A percentile compares a stretch with the other conserved stretches of the same genome.
These are phyloP conservation scores for Russula emetica DNA, from an alignment of 768 basidiomycete genomes.

Conservation along the genomic window DNA sequence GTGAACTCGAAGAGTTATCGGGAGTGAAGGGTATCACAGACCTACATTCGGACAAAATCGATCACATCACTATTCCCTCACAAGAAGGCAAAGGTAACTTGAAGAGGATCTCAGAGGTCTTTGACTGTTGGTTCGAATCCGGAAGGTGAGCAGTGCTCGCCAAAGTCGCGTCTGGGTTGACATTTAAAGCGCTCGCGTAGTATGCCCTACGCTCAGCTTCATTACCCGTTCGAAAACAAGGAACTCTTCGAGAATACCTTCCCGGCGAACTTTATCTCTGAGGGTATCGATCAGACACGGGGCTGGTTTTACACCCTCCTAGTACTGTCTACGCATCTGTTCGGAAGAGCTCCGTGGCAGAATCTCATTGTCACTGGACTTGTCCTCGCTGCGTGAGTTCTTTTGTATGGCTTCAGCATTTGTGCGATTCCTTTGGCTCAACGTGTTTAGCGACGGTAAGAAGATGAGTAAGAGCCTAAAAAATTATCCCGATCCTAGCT, in stretches of 20 bases:
- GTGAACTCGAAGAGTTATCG: slow-evolving; percentile 79
- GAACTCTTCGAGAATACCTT: slow-evolving; percentile 78
- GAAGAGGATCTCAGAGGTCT: slow-evolving; percentile 93
- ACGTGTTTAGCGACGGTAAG: slow-evolving; percentile 74
- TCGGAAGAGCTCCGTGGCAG: slow-evolving; percentile 93
- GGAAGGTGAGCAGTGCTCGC: slow-evolving; percentile 62
- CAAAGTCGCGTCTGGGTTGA: not conserved
- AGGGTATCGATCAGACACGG: slow-evolving; percentile 98
- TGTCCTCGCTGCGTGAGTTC: slow-evolving; percentile 83
- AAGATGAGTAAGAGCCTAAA: slow-evolving; percentile 99
- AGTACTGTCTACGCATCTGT: slow-evolving; percentile 93
- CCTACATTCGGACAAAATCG: slow-evolving; percentile 90
- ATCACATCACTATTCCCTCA: slow-evolving; percentile 95
- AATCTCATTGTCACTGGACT: slow-evolving; percentile 96
- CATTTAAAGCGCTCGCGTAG: slow-evolving; percentile 40
- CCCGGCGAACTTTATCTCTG: slow-evolving; percentile 96
- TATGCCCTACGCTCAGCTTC: slow-evolving; percentile 97
- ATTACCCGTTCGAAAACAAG: slow-evolving; percentile 98
- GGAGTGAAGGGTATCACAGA: slow-evolving; percentile 83
- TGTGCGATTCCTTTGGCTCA: slow-evolving; percentile 1
- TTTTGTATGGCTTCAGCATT: too few relatives aligned
- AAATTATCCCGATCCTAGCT: slow-evolving; percentile 94
- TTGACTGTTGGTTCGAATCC: slow-evolving; percentile 99
- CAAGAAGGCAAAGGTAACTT: slow-evolving; percentile 79
- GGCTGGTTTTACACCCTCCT: slow-evolving; percentile 99